Conservation (phyloP, 2,329 filamentous ascomycete genomes). For the Colletotrichum eremochloae region DNA sequence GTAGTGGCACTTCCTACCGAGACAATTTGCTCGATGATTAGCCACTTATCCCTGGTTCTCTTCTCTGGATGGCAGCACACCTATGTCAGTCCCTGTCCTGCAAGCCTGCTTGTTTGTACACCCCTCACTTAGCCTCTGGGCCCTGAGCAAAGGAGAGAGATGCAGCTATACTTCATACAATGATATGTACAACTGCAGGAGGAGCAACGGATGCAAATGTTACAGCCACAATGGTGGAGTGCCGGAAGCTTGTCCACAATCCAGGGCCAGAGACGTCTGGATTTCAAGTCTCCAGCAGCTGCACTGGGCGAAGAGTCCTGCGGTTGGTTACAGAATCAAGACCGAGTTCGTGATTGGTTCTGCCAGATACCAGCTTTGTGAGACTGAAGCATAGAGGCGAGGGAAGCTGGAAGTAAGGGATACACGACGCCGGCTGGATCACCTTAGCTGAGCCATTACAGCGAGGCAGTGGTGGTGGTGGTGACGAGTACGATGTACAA, state of each 20-base stretch:
- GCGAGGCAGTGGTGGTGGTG: slow-evolving; percentile 1
- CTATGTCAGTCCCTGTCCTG: slow-evolving; percentile 1
- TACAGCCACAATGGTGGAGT: slow-evolving; percentile 30
- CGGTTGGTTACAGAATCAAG: slow-evolving; percentile 32
- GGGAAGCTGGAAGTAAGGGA: not conserved
- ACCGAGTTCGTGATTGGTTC: slow-evolving; percentile 11
- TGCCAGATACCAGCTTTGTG: not conserved
- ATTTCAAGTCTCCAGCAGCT: slow-evolving; percentile 7
- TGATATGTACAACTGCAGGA: not conserved
- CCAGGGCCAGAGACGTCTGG: not conserved
- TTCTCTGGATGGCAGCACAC: slow-evolving; percentile 2
- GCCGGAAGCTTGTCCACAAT: slow-evolving; percentile 31
- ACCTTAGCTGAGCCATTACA: not conserved
- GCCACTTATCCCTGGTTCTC: not conserved
- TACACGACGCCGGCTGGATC: not conserved
- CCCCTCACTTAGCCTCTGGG: slow-evolving; percentile 1
- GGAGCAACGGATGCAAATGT: slow-evolving; percentile 19
- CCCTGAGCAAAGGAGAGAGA: not conserved
- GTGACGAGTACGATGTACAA: not conserved
- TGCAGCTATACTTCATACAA: not conserved
- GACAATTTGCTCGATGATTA: not conserved
- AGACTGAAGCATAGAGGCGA: not conserved
- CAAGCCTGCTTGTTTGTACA: not conserved
- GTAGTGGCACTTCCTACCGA: not conserved
- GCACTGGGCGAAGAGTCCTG: slow-evolving; percentile 12